Base-by-base conservation (phyloP, 1,284 basidiomycete genomes). In the Irpex sp. region DNA sequence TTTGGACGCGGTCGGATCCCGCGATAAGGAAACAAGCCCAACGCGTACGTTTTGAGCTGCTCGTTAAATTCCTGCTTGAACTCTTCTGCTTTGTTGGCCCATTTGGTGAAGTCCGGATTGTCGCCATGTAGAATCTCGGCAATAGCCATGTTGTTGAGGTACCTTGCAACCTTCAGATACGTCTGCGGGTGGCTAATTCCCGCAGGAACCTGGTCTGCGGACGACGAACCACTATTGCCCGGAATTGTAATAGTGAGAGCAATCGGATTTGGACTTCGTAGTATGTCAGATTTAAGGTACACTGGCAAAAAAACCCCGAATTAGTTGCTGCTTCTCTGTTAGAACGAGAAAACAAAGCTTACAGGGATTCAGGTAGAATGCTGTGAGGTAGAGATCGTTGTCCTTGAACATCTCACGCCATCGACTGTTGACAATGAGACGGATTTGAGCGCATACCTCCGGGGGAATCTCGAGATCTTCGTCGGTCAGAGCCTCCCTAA, bases 401-500 rank as follows among this genome's bases (percentile, higher is more conserved):
- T 63, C 62, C n/a, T 60, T 53, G 37, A 63, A 65, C 6, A 63
- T 15, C 36, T 63, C 57, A 7, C 11, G 5, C 37, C 39, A 63
- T 35, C 59, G 49, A 8, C 11, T 26, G 46, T 66, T 66, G 57
- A 61, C 33, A 13, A 63, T 61, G 1, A n/a, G 60, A 8, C 53
- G 36, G 5, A 66, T 58, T 31, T 59, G 21, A 5, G 46, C 9
- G 49, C 57, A 55, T 2, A 62, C 61, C 5, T 13, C 13, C 21
- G 19, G 11, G 11, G 63, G 65, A 31, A 63, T 49, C 1, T 26
- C 54, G 13, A 58, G 51, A 3, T 17, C 50, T 5, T 47, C 31
- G 9, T 65, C 31, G 5, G 4, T 17, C 1, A 75, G 68, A 8
- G 70, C 43, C 8, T 64, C 50, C 21, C 69, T 66, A 2, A 73